Base-by-base conservation (phyloP, 2,329 filamentous ascomycete species). In the Monosporascus sp. region DNA sequence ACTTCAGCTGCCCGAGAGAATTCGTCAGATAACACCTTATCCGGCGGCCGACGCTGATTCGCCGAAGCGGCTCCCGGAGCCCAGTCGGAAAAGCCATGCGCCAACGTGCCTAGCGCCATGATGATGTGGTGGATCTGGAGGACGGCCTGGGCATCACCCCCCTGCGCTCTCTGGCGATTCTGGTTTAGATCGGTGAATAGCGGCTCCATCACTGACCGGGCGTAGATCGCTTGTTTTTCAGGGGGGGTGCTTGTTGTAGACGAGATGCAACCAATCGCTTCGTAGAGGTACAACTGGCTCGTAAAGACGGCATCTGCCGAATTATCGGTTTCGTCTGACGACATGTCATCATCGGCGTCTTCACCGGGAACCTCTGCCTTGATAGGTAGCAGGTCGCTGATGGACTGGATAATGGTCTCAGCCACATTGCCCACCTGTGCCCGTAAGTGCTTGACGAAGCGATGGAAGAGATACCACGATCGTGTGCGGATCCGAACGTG, bases 401-500 rank as follows among this genome's bases (percentile, higher is more conserved):
- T 87, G 38, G 93, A 93, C 66, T 91, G 86, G 52, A 99, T 95
- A 49, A 99, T 87, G 1, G 87, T 93, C 69, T 96, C 88, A 1
- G 93, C 91, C 34, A 96, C 88, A 65, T 94, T 91, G 51, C 91
- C 91, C 46, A 99, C 84, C 64, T 95, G 87, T 5, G 82, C 78
- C 54, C 92, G 84, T 34, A 99, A 79, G 61, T 94, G 90, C 74
- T 93, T 96, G 55, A 96, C 89, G 57, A 97, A 87, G 26, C 92
- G 88, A 64, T 92, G 88, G 75, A 99, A 97, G 1, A 99, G 82
- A 70, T 97, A 99, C 94, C 94, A 99, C 1, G 94, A 96, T 55
- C 94, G 85, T 7, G 88, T 88, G 64, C 91, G 90, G 58, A 99
- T 88, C 64, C 91, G 90, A 56, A 90, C 83, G 64, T 96, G 88